Percentiles rank a stretch among this genome's conserved stretches.
phyloP scores from a whole-genome alignment of 2,329 filamentous ascomycete species.

The Cyphellophora europaea region DNA sequence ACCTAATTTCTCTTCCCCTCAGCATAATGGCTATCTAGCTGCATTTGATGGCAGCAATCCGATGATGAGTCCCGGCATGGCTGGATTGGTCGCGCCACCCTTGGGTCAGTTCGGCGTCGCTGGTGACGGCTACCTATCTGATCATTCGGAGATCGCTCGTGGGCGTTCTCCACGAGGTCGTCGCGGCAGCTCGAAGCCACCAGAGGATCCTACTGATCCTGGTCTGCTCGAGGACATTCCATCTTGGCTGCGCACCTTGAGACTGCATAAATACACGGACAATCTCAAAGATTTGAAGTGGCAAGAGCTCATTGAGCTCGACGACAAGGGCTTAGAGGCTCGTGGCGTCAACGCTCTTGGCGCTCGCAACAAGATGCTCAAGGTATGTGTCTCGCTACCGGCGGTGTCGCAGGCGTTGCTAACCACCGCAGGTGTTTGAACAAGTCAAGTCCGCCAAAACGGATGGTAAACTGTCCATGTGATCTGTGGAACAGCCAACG shows the following conservation, averaged over 20 bases:
- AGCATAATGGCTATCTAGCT: constrained; percentile 88
- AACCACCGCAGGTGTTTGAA: constrained; percentile 64
- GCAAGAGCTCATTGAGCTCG: constrained; percentile 83
- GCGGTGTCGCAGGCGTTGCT: constrained; percentile 14
- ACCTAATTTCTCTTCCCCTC: constrained; percentile 68
- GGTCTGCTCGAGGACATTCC: constrained; percentile 88
- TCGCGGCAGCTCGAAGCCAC: constrained; percentile 90
- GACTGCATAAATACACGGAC: constrained; percentile 97
- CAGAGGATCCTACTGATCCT: constrained; percentile 92
- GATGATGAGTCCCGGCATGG: constrained; percentile 63
- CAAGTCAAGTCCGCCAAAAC: constrained; percentile 78
- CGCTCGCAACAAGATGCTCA: constrained; percentile 93
- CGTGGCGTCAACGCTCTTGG: constrained; percentile 91
- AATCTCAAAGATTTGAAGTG: constrained; percentile 96
- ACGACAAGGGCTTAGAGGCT: constrained; percentile 86
- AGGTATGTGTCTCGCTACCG: constrained; percentile 45
- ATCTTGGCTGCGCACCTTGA: constrained; percentile 85
- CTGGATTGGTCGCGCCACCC: constrained; percentile 45
- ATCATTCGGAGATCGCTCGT: constrained; percentile 83
- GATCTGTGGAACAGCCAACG: too few species aligned
- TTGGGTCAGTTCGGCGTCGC: constrained; percentile 62
- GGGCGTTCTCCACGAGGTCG: constrained; percentile 87
- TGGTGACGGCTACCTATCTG: constrained; percentile 80
- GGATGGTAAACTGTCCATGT: constrained; percentile 49
- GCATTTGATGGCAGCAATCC: constrained; percentile 71